Conservation (phyloP, 1,284 basidiomycete species). For the Trametes hirsuta region DNA sequence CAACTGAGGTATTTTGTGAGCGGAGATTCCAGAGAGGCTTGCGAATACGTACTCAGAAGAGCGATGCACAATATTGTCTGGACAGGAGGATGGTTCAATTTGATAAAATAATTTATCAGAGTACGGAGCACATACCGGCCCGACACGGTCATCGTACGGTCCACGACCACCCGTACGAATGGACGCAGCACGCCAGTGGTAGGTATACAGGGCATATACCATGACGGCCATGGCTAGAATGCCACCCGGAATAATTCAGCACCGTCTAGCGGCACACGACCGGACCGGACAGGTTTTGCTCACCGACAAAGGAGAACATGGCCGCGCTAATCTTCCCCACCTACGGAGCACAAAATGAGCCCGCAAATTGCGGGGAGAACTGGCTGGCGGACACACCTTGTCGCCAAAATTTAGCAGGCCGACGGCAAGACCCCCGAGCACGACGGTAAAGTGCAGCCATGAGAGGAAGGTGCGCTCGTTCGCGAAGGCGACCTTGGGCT, state of each 20-base stretch:
- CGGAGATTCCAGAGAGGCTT: background rate
- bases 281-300: constrained; percentile 36
- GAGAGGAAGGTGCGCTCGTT: constrained; percentile 95
- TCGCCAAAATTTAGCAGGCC: constrained; percentile 98
- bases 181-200: constrained; percentile 94
- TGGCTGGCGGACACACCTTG: constrained; percentile 54
- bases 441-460: constrained; percentile 96
- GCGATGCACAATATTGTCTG: constrained; percentile 88
- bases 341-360: constrained; percentile 38
- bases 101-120: constrained; percentile 5
- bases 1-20: constrained; percentile 52
- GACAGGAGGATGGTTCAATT: background rate
- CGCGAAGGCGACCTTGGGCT: constrained; percentile 95
- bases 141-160: constrained; percentile 96
- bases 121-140: constrained; percentile 58
- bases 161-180: constrained; percentile 92
- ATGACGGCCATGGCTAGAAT: constrained; percentile 92
- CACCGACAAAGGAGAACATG: constrained; percentile 91
- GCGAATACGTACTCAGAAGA: constrained; percentile 68
- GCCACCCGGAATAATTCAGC: background rate
- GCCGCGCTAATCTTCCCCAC: constrained; percentile 91
- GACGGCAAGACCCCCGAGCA: constrained; percentile 92
- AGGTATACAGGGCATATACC: constrained; percentile 94
- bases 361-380: background rate
- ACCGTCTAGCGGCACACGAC: constrained; percentile 9